Evolutionary conservation across 208 protist species (phyloP), one percentile per base, ranked within the genome.

Genomic region (Acanthamoeba triangularis): DNA sequence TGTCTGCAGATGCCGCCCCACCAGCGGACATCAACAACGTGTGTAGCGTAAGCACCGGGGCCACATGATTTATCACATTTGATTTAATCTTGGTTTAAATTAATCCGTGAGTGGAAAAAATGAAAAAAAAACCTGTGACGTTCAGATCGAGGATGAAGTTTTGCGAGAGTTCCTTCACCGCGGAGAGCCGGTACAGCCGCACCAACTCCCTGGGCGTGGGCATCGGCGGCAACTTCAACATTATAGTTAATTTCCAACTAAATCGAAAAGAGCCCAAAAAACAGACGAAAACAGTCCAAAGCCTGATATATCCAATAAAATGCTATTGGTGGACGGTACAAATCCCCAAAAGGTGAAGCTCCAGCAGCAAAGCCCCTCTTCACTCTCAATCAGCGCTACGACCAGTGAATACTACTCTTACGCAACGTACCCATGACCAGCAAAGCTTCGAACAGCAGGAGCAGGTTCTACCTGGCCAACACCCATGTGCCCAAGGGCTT

Each of bases 121-220:
- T 2, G 2, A n/a, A 28, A 44, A 10, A 37, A 61, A 5, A 59
- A 91, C 84, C 84, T 13, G 84, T 91, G 54, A 91, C 35, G 33
- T 91, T 91, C 14, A 91, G 56, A 33, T 91, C 84, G 23, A 91
- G 59, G 35, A 91, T 74, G 37, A 91, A 91, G 84, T 91, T 91
- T 35, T 91, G 84, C n/a, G 84, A 63, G 20, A 91, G 54, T 13
- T 91, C 84, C 25, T 44, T n/a, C 54, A 74, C 59, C 0, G 56
- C 59, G 13, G 59, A 63, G 14, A 91, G 84, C 16, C 84, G 13
- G 30, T 91, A 91, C 54, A 91, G 52, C 5, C 84, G 84, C 56
- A 91, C 84, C 84, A 91, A 18, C 56, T 91, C 84, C 54, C 56
- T 18, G 33, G 84, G 84, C 56, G 84, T 74, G 84, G 84, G 84